Conservation (phyloP, 2,329 filamentous ascomycete genomes). For the Pezicula carpinea region DNA sequence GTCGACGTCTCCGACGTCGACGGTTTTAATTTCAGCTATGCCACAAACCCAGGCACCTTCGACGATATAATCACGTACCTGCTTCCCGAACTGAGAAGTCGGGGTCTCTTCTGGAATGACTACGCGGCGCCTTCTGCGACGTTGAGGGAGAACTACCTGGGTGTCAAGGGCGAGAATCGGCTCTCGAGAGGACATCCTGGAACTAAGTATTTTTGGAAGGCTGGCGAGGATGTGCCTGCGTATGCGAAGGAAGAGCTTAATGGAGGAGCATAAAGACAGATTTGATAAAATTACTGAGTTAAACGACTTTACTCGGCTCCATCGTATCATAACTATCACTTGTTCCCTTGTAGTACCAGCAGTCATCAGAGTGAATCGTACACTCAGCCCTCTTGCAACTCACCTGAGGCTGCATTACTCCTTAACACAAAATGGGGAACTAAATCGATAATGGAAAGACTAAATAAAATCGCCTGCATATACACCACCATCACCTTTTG, state of each 20-base stretch:
- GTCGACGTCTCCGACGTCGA: conserved; percentile 64
- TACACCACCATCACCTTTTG: too few species aligned
- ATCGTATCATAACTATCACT: too few species aligned
- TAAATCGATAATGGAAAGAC: too few species aligned
- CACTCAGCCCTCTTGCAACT: too few species aligned
- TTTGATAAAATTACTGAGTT: too few species aligned
- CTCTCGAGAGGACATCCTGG: conserved; percentile 32
- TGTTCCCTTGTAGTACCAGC: too few species aligned
- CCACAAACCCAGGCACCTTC: conserved; percentile 60
- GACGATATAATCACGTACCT: conserved; percentile 61
- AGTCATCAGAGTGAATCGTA: too few species aligned
- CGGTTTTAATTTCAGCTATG: conserved; percentile 69
- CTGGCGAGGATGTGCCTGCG: conserved; percentile 28
- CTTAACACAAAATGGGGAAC: too few species aligned
- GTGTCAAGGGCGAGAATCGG: conserved; percentile 24
- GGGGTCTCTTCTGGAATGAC: conserved; percentile 52
- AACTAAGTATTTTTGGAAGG: conserved; percentile 31
- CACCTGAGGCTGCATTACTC: too few species aligned
- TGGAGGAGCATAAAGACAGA: too few species aligned
- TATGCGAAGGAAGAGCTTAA: conserved; percentile 17
- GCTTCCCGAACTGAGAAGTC: conserved; percentile 54
- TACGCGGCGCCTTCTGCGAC: conserved; percentile 34
- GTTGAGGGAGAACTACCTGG: conserved; percentile 34
- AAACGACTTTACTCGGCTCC: too few species aligned
- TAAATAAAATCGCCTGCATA: too few species aligned